Percentiles rank a stretch among this genome's conserved stretches.
phyloP scores from a whole-genome alignment of 108 stramenopile genomes.

The Mayamaea pseudoterrestris region DNA sequence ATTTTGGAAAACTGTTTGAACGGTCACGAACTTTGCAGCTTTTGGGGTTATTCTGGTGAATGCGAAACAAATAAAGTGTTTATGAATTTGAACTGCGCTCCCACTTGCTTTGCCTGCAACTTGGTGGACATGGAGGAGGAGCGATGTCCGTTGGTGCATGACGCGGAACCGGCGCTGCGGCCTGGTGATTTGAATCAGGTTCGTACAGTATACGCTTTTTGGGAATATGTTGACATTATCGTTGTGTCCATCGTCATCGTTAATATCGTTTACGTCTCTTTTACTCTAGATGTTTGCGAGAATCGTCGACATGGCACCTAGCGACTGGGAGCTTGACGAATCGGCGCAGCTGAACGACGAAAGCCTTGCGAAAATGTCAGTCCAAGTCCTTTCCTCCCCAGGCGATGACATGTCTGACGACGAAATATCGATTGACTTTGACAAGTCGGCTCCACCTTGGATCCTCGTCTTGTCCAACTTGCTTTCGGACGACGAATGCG shows the following conservation, averaged over 20 bases:
- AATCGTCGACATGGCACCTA: constrained; percentile 59
- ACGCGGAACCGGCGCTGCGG: constrained; percentile 27
- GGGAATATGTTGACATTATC: too few species aligned
- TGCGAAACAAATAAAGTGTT: neutral
- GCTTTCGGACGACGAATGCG: constrained; percentile 44
- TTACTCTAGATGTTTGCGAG: constrained; percentile 57
- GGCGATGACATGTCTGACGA: constrained; percentile 10
- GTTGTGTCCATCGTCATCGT: too few species aligned
- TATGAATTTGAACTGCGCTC: neutral
- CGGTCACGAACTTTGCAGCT: constrained; percentile 45
- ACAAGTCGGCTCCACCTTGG: constrained; percentile 49
- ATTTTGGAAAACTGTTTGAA: constrained; percentile 44
- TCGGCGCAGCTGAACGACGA: constrained; percentile 15
- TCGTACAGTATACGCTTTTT: too few species aligned
- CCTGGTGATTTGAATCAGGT: constrained; percentile 36
- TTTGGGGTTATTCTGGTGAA: constrained; percentile 36
- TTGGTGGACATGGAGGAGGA: too few species aligned
- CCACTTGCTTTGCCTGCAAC: too few species aligned
- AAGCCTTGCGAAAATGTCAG: constrained; percentile 53
- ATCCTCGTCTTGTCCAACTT: constrained; percentile 68
- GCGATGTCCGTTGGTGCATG: constrained; percentile 35
- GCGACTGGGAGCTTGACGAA: constrained; percentile 40
- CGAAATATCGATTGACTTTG: constrained; percentile 20
- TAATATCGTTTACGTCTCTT: too few species aligned
- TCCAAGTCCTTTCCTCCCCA: constrained; percentile 52